These are phyloP conservation scores for Rauvolfia tetraphylla DNA, from an alignment of 257 asterid species.

Conservation along the genomic window DNA sequence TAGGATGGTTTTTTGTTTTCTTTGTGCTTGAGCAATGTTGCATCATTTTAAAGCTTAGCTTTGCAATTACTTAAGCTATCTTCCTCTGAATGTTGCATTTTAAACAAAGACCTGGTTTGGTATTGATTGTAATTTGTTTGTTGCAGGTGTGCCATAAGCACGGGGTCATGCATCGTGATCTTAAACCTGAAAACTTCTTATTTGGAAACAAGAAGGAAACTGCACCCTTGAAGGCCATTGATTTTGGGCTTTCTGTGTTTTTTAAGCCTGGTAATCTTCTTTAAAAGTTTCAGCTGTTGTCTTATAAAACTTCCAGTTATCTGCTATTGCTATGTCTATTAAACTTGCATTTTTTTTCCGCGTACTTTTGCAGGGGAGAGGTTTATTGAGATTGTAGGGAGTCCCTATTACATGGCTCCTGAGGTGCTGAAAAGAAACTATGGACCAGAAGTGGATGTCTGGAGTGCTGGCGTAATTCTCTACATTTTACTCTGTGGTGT, in stretches of 20 bases:
- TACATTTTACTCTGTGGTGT: constrained; percentile 50
- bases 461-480: constrained; percentile 56
- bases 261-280: constrained; percentile 42
- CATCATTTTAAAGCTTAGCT: neutral
- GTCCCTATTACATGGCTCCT: constrained; percentile 53
- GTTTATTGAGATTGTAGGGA: constrained; percentile 48
- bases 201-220: constrained; percentile 45
- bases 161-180: constrained; percentile 54
- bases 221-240: constrained; percentile 47
- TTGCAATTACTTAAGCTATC: neutral
- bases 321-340: neutral
- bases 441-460: constrained; percentile 51
- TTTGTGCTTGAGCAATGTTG: neutral
- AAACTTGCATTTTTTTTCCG: neutral
- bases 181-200: constrained; percentile 48
- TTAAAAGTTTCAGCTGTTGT: neutral
- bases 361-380: constrained; percentile 28
- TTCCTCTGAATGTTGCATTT: neutral
- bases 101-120: neutral
- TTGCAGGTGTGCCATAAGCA: constrained; percentile 47
- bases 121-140: constrained; percentile 5
- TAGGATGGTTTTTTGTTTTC: neutral
- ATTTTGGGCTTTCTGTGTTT: constrained; percentile 43
- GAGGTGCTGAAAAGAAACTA: constrained; percentile 50
- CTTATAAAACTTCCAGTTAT: too few species aligned